Base-by-base conservation (phyloP, 805 yeast genomes). In the Candida anglica region DNA sequence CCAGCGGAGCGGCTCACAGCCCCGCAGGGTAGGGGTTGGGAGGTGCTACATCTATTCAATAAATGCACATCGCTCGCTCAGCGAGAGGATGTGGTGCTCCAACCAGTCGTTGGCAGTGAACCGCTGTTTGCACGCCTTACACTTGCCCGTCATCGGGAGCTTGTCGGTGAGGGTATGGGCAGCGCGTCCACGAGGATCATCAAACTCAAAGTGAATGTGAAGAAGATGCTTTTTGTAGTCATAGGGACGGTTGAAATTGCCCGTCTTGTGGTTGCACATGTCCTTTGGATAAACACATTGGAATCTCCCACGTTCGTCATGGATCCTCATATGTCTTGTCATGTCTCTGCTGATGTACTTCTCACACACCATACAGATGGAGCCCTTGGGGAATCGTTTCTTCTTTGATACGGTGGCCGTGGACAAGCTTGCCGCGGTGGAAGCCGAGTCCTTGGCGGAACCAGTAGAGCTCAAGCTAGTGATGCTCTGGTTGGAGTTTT, bases 101-200 rank as follows among this genome's bases (percentile, higher is more conserved):
- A 80, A 56, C 86, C 86, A 80, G 14, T 64, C 71, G 18, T 58
- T 57, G 6, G 79, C 85, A 10, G 57, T 47, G 44, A 63, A 69
- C 27, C 69, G 47, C 13, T 47, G 50, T 1, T 80, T 79, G 49
- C 86, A 80, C 1, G 67, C 66, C 15, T 49, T 47, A 37, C 73
- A 66, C 15, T 48, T 38, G 2, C 73, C 73, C 16, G 42, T 27
- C 19, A 61, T 43, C 6, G 68, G 66, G 17, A 66, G 44, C 40
- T 66, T 66, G 31, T 65, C 71, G 1, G 69, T 64, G 34, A 66
- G 50, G 20, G 61, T 66, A 25, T 60, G 58, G 2, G 68, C 65
- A 4, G 60, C 41, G 34, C 59, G 64, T 10, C 67, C 69, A 32
- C 52, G 44, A 13, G 69, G 64, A 38, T 65, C 65, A 40, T 66